These are phyloP conservation scores for Kuraishia piskuri DNA, from an alignment of 805 yeast species.

Conservation along the genomic window DNA sequence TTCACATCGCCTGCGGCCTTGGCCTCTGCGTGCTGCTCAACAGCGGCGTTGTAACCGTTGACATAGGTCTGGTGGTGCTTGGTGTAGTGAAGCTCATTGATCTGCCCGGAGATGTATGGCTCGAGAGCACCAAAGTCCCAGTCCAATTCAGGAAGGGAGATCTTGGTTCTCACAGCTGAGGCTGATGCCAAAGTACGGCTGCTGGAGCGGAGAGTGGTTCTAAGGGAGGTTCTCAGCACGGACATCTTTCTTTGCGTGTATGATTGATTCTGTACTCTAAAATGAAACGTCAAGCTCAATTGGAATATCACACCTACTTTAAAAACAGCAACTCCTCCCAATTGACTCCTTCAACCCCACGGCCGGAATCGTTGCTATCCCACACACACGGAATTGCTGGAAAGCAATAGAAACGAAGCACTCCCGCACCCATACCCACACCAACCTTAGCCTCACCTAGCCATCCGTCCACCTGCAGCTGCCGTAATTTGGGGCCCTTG, in stretches of 20 bases:
- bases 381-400: no score
- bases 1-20: constrained; percentile 46
- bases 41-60: constrained; percentile 71
- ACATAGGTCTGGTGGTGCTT: constrained; percentile 94
- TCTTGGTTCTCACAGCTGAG: constrained; percentile 44
- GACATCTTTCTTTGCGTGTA: not conserved
- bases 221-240: constrained; percentile 1
- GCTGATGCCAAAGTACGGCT: constrained; percentile 1
- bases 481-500: no score
- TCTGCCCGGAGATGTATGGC: constrained; percentile 79
- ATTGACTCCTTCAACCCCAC: no score
- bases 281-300: no score
- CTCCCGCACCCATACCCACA: no score
- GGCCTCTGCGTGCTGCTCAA: constrained; percentile 67
- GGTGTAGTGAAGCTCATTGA: constrained; percentile 78
- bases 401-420: no score
- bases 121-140: constrained; percentile 82
- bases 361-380: no score
- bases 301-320: no score
- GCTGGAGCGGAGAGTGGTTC: constrained; percentile 6
- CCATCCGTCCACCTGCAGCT: no score
- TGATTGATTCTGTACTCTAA: no score
- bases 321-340: no score
- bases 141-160: constrained; percentile 71
- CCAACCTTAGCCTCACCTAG: no score